Evolutionary conservation across 257 asterid species (phyloP), one percentile per base, ranked within the genome.

Genomic region (Primulina tabacum): DNA sequence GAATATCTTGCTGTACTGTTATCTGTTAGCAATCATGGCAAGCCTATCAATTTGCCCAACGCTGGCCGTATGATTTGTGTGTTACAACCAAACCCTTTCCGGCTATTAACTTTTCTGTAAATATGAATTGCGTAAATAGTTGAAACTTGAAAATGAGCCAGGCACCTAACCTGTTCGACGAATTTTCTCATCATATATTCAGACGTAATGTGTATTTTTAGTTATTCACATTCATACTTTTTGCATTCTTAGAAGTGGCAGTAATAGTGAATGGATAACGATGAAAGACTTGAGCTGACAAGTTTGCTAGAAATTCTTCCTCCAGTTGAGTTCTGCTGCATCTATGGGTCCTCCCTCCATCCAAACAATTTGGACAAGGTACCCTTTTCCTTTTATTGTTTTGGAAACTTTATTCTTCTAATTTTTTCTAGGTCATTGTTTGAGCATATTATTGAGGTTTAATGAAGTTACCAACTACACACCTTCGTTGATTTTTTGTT

Each of bases 321-420:
- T 11, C 92, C 94, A 0, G 90, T 90, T 75, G 96, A 90, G 30
- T 93, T 90, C 72, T 87, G 90, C 70, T 87, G 96, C 68, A 50
- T 86, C 33, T 87, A 90, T 85, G 99, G 97, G 40, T 93, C 96
- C 64, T 79, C 80, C 64, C 95, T 90, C 74, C 98, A 92, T 79
- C 90, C 93, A 20, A 90, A 86, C 85, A 90, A 92, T 76, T 62
- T 50, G 58, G 89, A 85, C 77, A 79, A 93, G 96, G 96, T 89
- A 60, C 50, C 59, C 65, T 50, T 60, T 75, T 33, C 34, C 6
- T 18, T 52, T 65, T 34, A 14, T 37, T 26, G 6, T 47, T 53
- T 18, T 6, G 30, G 47, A 8, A 32, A 28, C 30, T 28, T 28
- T 28, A 28, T 28, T 28, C 30, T 28, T 28, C 30, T 28, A 28